Percentiles rank a stretch among this genome's conserved stretches.
phyloP scores from a whole-genome alignment of 805 yeast species.

The Kluyveromyces dobzhanskii region DNA sequence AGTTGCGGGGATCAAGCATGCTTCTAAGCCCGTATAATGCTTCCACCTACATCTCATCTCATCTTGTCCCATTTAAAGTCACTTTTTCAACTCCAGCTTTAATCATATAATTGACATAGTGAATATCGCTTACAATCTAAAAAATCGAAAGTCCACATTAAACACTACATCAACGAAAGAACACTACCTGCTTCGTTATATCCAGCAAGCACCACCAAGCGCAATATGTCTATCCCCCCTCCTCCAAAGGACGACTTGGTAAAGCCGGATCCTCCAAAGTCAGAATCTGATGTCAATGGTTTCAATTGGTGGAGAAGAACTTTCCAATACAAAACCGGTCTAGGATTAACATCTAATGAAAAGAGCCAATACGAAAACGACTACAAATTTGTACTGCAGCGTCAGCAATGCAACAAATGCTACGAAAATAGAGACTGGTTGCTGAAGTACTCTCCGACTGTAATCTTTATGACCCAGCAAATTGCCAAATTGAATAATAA shows the following conservation, averaged over 20 bases:
- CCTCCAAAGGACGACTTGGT: constrained; percentile 13
- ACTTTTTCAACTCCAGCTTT: too few relatives aligned
- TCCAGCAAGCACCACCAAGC: too few relatives aligned
- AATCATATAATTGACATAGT: too few relatives aligned
- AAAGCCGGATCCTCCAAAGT: constrained; percentile 14
- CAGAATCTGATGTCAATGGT: constrained; percentile 29
- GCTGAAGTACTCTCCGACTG: constrained; percentile 72
- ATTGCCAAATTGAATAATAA: constrained; percentile 46
- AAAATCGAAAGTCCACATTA: too few relatives aligned
- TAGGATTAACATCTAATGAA: constrained; percentile 50
- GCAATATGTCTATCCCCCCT: constrained; percentile 3
- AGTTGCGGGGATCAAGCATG: too few relatives aligned
- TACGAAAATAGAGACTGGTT: constrained; percentile 75
- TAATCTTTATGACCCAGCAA: constrained; percentile 79
- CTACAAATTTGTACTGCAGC: constrained; percentile 33
- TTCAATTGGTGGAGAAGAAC: constrained; percentile 81
- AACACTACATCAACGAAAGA: not conserved
- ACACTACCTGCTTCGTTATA: not conserved
- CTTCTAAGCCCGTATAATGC: too few relatives aligned
- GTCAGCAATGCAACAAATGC: constrained; percentile 58
- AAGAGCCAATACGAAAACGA: constrained; percentile 51
- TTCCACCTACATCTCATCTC: too few relatives aligned
- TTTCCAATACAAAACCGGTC: constrained; percentile 59
- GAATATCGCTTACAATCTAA: too few relatives aligned
- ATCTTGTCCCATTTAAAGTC: too few relatives aligned